A percentile compares a stretch with the other conserved stretches of the same genome.
These are phyloP conservation scores for Malassezia brasiliensis DNA, from an alignment of 1,284 basidiomycete genomes.

Conservation along the genomic window DNA sequence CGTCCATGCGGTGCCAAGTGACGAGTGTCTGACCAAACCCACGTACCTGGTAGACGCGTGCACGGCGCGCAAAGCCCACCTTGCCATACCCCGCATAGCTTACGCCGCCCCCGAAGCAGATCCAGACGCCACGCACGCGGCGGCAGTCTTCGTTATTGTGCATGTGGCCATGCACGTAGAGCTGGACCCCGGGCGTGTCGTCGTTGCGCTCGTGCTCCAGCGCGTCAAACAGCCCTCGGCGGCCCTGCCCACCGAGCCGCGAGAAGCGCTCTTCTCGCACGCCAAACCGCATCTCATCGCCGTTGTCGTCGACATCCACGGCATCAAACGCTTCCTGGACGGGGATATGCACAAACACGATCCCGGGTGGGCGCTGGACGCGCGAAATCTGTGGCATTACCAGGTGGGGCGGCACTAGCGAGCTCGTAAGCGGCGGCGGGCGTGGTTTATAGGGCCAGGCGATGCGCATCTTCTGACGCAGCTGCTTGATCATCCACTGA, in stretches of 20 bases:
- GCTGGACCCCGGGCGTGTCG: slow-evolving; percentile 20
- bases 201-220: slow-evolving; percentile 8
- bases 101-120: slow-evolving; percentile 83
- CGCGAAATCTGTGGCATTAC: background rate
- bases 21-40: slow-evolving; percentile 78
- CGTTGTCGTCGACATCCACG: slow-evolving; percentile 15
- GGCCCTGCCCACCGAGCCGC: slow-evolving; percentile 25
- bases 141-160: slow-evolving; percentile 63
- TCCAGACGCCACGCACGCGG: slow-evolving; percentile 73
- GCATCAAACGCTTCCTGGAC: slow-evolving; percentile 37
- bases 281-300: slow-evolving; percentile 19
- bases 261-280: slow-evolving; percentile 23
- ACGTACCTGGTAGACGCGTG: slow-evolving; percentile 23
- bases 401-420: slow-evolving; percentile 19
- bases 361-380: slow-evolving; percentile 24
- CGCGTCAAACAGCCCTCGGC: slow-evolving; percentile 37
- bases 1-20: slow-evolving; percentile 76
- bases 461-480: slow-evolving; percentile 9
- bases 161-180: slow-evolving; percentile 39
- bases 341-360: slow-evolving; percentile 46
- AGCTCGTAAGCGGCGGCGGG: slow-evolving; percentile 15
- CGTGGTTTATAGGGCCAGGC: slow-evolving; percentile 24
- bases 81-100: slow-evolving; percentile 28
- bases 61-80: slow-evolving; percentile 18
- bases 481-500: slow-evolving; percentile 27